Conservation (phyloP, 257 asterid species). For the Nicotiana otophora region DNA sequence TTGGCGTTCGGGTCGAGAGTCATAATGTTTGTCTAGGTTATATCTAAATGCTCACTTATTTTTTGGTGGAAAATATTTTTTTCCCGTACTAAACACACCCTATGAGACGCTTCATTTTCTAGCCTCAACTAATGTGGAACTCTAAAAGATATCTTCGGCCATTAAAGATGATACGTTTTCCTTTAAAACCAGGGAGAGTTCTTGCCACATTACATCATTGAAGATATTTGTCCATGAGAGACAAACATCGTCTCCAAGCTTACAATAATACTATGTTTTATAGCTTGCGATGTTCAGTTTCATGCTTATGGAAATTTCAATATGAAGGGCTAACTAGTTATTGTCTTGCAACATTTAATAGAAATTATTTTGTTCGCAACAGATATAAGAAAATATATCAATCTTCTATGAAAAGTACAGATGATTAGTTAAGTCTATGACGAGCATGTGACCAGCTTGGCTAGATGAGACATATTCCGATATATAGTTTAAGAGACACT, state of each 20-base stretch:
- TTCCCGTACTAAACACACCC: too few relatives aligned
- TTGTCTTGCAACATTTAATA: background rate
- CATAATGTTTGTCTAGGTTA: too few relatives aligned
- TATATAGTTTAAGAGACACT: background rate
- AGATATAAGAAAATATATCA: background rate
- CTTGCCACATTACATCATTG: too few relatives aligned
- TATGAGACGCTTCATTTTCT: too few relatives aligned
- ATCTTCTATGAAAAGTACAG: background rate
- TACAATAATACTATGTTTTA: background rate
- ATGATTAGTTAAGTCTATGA: background rate
- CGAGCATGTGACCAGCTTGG: constrained; percentile 5
- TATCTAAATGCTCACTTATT: too few relatives aligned
- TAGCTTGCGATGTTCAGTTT: background rate
- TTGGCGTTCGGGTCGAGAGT: too few relatives aligned
- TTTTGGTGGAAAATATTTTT: too few relatives aligned
- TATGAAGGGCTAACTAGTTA: background rate
- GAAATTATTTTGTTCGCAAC: background rate
- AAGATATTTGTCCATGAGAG: background rate
- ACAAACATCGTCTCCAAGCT: background rate
- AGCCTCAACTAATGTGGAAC: too few relatives aligned
- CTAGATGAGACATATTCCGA: background rate
- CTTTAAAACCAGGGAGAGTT: too few relatives aligned
- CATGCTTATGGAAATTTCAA: background rate
- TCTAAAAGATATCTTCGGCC: too few relatives aligned
- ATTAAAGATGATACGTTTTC: too few relatives aligned